phyloP scores from a whole-genome alignment of 108 stramenopile genomes.

The Nitzschia inconspicua region DNA sequence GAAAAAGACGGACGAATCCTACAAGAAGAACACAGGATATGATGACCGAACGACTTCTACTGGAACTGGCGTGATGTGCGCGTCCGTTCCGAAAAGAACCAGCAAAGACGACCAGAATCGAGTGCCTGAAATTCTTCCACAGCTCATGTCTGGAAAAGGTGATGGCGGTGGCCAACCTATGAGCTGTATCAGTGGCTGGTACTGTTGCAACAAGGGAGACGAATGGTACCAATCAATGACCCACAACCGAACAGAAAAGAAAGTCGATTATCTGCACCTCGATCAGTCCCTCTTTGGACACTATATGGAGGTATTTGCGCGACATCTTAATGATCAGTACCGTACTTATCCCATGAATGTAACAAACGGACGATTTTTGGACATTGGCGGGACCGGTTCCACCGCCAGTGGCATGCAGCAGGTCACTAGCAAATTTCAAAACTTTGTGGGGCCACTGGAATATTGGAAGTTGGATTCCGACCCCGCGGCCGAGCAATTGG shows the following conservation, averaged over 20 bases:
- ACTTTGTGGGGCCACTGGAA: constrained; percentile 44
- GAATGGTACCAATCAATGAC: constrained; percentile 29
- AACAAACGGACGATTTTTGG: constrained; percentile 31
- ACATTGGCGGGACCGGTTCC: constrained; percentile 48
- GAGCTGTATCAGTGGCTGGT: constrained; percentile 44
- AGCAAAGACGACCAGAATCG: not conserved
- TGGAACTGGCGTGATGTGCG: not conserved
- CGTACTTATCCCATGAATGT: constrained; percentile 15
- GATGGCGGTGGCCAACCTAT: constrained; percentile 28
- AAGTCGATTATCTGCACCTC: constrained; percentile 26
- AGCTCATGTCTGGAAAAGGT: constrained; percentile 39
- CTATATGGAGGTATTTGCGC: constrained; percentile 38
- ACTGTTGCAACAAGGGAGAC: constrained; percentile 42
- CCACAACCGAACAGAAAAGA: constrained; percentile 26
- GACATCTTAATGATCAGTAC: constrained; percentile 41
- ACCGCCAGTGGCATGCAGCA: constrained; percentile 41
- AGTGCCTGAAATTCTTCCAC: constrained; percentile 21
- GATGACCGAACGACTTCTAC: not conserved
- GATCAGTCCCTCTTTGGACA: constrained; percentile 33
- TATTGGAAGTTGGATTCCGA: constrained; percentile 52
- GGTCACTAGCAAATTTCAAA: constrained; percentile 46
- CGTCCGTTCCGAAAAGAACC: not conserved
- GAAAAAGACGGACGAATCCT: constrained; percentile 13
- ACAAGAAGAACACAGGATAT: not conserved
- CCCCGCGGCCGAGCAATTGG: constrained; percentile 32